These are phyloP conservation scores for Bruguiera sexangula DNA, from an alignment of 345 rosid species.

Conservation along the genomic window DNA sequence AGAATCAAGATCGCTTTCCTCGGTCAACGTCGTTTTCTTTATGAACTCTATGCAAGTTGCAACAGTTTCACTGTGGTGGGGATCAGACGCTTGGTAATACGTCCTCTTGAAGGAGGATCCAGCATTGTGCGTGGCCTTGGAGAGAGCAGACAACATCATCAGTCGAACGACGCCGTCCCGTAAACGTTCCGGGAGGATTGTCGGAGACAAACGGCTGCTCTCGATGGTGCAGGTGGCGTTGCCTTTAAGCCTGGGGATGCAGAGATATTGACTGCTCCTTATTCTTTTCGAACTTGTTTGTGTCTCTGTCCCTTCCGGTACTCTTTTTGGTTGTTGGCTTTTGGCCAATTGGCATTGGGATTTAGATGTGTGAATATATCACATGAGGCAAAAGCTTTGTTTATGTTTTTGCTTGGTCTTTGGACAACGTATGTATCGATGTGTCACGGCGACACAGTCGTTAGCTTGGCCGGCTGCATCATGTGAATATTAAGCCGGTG, in stretches of 20 bases:
- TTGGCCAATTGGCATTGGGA: background rate
- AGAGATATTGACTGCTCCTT: constrained; percentile 28
- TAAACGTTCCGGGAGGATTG: constrained; percentile 53
- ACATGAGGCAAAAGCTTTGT: constrained; percentile 7
- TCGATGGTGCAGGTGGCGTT: constrained; percentile 3
- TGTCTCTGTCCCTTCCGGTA: constrained; percentile 19
- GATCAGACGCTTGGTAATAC: constrained; percentile 23
- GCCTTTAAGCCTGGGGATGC: constrained; percentile 46
- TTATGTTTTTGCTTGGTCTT: background rate
- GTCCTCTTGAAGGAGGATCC: background rate
- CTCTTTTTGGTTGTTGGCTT: background rate
- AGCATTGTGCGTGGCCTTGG: constrained; percentile 30
- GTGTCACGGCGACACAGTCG: background rate
- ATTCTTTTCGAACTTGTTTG: constrained; percentile 10
- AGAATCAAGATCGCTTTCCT: constrained; percentile 9
- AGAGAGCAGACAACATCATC: constrained; percentile 66
- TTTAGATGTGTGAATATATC: constrained; percentile 6
- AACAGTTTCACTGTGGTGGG: constrained; percentile 61
- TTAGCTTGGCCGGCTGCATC: constrained; percentile 6
- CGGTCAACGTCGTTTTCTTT: constrained; percentile 42
- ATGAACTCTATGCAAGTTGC: constrained; percentile 84
- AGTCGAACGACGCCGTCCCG: constrained; percentile 55
- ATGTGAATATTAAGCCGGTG: background rate
- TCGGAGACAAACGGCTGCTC: constrained; percentile 34
- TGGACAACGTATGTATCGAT: too few species aligned